Base-by-base conservation (phyloP, 805 yeast genomes). In the Pichia eremophila region DNA sequence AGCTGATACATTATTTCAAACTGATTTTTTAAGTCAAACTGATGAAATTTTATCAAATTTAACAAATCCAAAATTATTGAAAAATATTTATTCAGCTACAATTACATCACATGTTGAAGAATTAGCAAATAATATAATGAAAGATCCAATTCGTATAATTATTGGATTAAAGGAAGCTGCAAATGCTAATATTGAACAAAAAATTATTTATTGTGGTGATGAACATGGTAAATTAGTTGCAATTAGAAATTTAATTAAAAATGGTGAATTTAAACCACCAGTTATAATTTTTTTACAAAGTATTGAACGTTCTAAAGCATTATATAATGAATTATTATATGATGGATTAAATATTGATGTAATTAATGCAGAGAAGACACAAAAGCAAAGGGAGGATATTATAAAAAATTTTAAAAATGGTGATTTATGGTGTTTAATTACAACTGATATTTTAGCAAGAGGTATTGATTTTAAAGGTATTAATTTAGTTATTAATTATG, bases 391-490 rank as follows among this genome's bases (percentile, higher is more conserved):
- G 68, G 88, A 86, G 50, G 80, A 78, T 39, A 85, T 85, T 18
- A 85, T 93, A 51, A 85, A 85, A 59, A 72, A 85, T 55, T 93
- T 93, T 69, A 86, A 81, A 63, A 76, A 74, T 47, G 99, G 99
- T 28, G 95, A 91, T 31, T 73, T 90, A 31, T 93, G 99, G 99
- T 95, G 93, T 41, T 73, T 93, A 53, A 91, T 93, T 46, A 89
- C 97, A 64, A 93, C 99, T 0, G 99, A 93, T 66, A 96, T 93
- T 43, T 70, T 93, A 47, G 84, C 97, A 4, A 79, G 99, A 69
- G 99, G 99, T 72, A 86, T 93, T 49, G 99, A 93, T 65, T 93
- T 93, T 70, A 88, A 88, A 60, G 97, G 97, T 47, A 91, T 93
- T 44, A 93, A 90, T 60, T 64, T 95, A 50, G 97, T 93, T 39